Evolutionary conservation across 2,329 filamentous ascomycete species (phyloP), one percentile per base, ranked within the genome.

Genomic region (Aspergillus puulaauensis): DNA sequence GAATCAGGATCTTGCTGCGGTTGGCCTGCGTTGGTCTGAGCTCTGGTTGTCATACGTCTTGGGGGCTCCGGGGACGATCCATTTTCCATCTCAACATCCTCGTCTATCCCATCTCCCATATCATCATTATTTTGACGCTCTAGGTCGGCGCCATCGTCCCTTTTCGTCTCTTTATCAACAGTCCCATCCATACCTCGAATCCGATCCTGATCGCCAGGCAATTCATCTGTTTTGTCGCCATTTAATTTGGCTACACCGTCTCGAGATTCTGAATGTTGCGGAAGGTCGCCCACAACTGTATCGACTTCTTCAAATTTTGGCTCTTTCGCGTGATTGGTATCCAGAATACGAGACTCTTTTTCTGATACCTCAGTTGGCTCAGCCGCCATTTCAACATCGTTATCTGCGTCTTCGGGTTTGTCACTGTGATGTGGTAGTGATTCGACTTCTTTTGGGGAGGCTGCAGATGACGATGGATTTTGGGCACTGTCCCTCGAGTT

Each of bases 1-100:
- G 63, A 66, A 9, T 67, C 69, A 8, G 69, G 65, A 35, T 65
- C 66, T 43, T 68, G 66, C 6, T 64, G 64, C 6, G 72, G 64
- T 41, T 72, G 70, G 11, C 59, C 61, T 27, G 71, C 70, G 57
- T 74, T 75, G 48, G 77, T 70, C 61, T 75, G 76, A 1, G 77
- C 77, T 23, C 78, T 71, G 23, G 78, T 79, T 12, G 77, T 79
- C 71, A 80, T 80, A 46, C 78, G 73, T 33, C 76, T 72, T 14
- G 73, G 76, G 6, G 76, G 77, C 49, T 74, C 75, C 2, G 73
- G 74, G 0, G 73, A 75, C 31, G 68, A 71, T 5, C 64, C 71
- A 44, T 74, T 68, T 17, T 69, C 64, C 68, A 70, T 73, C 56
- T 73, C 70, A 19, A 64, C 64, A 48, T 75, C 71, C 33, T 66